Percentiles rank a stretch among this genome's conserved stretches.
Conservation (phyloP, 257 asterid genomes). For the Solanum lycopersicoides region DNA sequence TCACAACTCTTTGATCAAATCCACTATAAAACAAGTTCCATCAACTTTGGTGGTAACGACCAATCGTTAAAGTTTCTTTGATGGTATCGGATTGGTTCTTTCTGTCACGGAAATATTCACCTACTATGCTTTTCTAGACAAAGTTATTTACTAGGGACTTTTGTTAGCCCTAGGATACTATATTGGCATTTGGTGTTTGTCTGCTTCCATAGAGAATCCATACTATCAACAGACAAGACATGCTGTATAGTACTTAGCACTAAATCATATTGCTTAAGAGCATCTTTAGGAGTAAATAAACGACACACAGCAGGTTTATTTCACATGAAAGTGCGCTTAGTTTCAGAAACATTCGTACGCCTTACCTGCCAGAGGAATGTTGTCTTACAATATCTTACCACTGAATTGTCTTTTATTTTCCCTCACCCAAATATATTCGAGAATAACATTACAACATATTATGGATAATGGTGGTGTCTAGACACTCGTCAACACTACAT, state of each 20-base stretch:
- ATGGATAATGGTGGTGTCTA: neutral
- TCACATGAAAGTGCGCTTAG: neutral
- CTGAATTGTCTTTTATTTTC: neutral
- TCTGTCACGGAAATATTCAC: conserved; percentile 8
- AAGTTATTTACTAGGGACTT: neutral
- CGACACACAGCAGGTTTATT: neutral
- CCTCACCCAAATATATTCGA: neutral
- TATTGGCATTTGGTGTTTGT: neutral
- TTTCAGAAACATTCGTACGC: neutral
- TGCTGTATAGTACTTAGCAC: neutral
- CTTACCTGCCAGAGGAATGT: neutral
- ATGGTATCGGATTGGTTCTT: neutral
- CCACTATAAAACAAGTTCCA: neutral
- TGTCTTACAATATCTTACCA: neutral
- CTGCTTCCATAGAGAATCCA: neutral
- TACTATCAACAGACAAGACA: neutral
- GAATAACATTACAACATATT: neutral
- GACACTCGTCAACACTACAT: neutral
- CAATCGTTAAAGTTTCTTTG: neutral
- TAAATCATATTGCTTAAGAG: neutral
- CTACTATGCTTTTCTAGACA: neutral
- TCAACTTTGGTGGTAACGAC: conserved; percentile 1
- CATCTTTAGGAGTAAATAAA: neutral
- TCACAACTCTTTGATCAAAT: neutral
- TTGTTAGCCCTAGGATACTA: neutral